Percentiles rank a stretch among this genome's conserved stretches.
phyloP scores from a whole-genome alignment of 352 stramenopile genomes.

The Phytophthora vignae region DNA sequence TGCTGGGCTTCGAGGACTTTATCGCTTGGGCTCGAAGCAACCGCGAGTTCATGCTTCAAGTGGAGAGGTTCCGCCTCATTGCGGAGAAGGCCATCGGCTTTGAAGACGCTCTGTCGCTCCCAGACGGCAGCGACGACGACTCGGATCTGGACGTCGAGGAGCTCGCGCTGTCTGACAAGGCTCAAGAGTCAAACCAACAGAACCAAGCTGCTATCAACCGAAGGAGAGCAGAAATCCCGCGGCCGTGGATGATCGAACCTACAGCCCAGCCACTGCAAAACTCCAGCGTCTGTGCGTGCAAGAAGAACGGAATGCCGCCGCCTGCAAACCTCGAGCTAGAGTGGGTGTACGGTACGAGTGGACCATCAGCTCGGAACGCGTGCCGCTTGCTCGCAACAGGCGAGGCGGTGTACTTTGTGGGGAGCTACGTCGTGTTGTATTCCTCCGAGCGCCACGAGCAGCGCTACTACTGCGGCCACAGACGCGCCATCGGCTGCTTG shows the following conservation, averaged over 20 bases:
- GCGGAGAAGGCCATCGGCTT: conserved; percentile 72
- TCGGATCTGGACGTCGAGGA: conserved; percentile 76
- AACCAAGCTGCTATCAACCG: neutral
- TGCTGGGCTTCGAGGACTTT: conserved; percentile 81
- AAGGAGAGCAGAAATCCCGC: conserved; percentile 33
- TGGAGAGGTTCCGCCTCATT: conserved; percentile 80
- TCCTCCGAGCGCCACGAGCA: conserved; percentile 63
- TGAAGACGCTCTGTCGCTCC: conserved; percentile 69
- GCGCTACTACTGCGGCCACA: conserved; percentile 77
- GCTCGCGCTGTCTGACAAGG: conserved; percentile 7
- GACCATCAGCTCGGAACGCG: conserved; percentile 52
- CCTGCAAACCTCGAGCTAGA: conserved; percentile 73
- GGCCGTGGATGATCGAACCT: conserved; percentile 65
- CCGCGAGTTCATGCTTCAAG: conserved; percentile 86
- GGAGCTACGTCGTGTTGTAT: conserved; percentile 82
- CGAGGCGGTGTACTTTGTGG: conserved; percentile 78
- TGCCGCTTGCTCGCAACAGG: conserved; percentile 59
- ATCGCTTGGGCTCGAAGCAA: conserved; percentile 87
- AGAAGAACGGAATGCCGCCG: conserved; percentile 46
- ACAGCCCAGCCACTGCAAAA: conserved; percentile 9
- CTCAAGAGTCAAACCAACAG: neutral
- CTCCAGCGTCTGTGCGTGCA: conserved; percentile 1
- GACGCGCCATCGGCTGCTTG: conserved; percentile 64
- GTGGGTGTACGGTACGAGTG: conserved; percentile 80
- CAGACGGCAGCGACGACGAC: conserved; percentile 74